phyloP scores from a whole-genome alignment of 129 eudicot genomes.

The Centella asiatica region DNA sequence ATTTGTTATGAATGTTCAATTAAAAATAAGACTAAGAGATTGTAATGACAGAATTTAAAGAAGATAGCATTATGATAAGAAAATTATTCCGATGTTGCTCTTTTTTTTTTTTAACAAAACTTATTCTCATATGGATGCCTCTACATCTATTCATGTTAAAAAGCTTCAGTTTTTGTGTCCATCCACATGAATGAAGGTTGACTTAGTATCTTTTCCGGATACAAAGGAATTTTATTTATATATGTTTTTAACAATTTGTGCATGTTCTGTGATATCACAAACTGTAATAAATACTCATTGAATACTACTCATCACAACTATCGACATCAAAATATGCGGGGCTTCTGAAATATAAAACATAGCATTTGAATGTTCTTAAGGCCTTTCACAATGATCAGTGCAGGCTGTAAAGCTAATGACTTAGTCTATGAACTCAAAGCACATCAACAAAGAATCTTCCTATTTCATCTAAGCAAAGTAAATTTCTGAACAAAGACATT shows the following conservation, averaged over 20 bases:
- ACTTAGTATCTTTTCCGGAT: not conserved
- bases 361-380: not conserved
- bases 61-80: no score
- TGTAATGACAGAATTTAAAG: no score
- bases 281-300: no score
- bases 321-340: not conserved
- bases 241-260: not conserved
- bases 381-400: not conserved
- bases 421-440: not conserved
- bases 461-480: not conserved
- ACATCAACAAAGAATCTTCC: not conserved
- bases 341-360: not conserved
- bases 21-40: no score
- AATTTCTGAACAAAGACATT: no score
- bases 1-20: no score
- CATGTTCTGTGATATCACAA: no score
- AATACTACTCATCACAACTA: no score
- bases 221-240: not conserved
- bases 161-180: not conserved
- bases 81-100: no score
- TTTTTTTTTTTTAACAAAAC: not conserved
- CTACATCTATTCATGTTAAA: no score
- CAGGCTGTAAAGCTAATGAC: conserved; percentile 1
- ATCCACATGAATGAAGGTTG: no score
- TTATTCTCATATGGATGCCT: not conserved